These are phyloP conservation scores for Pseudogymnoascus sp. DNA, from an alignment of 2,329 filamentous ascomycete species.

Conservation along the genomic window DNA sequence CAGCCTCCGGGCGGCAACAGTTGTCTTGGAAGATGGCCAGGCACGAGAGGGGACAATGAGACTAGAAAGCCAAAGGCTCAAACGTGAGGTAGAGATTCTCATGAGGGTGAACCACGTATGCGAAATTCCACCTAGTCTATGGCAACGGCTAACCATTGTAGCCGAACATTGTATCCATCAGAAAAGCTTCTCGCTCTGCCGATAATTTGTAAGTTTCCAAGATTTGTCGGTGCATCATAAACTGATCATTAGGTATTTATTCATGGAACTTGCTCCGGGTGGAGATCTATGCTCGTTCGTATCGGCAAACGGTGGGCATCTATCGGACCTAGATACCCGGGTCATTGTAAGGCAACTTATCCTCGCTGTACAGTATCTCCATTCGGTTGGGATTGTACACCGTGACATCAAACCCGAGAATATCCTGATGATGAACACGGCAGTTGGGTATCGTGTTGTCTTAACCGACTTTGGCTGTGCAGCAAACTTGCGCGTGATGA, in stretches of 20 bases:
- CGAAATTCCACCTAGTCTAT: conserved; percentile 1
- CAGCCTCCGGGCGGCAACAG: conserved; percentile 34
- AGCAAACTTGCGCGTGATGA: conserved; percentile 15
- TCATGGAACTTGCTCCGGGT: conserved; percentile 51
- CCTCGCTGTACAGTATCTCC: conserved; percentile 26
- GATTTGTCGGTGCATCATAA: neutral
- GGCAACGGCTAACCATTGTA: conserved; percentile 23
- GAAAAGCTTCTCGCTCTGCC: conserved; percentile 44
- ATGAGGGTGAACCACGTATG: conserved; percentile 49
- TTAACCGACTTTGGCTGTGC: conserved; percentile 31
- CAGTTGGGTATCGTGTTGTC: conserved; percentile 26
- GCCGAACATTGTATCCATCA: conserved; percentile 50
- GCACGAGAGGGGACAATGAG: neutral
- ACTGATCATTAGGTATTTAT: conserved; percentile 40
- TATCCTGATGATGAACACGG: conserved; percentile 26
- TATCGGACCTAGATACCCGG: conserved; percentile 23
- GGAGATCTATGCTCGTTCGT: conserved; percentile 29
- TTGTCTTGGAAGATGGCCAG: neutral
- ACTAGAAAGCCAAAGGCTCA: conserved; percentile 31
- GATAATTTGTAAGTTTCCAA: conserved; percentile 38
- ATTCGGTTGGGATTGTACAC: conserved; percentile 25
- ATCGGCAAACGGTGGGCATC: conserved; percentile 18
- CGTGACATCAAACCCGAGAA: conserved; percentile 30
- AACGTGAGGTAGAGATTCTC: conserved; percentile 48
- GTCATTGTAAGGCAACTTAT: conserved; percentile 28